phyloP scores from a whole-genome alignment of 2,329 filamentous ascomycete species.

The Claviceps sp. region DNA sequence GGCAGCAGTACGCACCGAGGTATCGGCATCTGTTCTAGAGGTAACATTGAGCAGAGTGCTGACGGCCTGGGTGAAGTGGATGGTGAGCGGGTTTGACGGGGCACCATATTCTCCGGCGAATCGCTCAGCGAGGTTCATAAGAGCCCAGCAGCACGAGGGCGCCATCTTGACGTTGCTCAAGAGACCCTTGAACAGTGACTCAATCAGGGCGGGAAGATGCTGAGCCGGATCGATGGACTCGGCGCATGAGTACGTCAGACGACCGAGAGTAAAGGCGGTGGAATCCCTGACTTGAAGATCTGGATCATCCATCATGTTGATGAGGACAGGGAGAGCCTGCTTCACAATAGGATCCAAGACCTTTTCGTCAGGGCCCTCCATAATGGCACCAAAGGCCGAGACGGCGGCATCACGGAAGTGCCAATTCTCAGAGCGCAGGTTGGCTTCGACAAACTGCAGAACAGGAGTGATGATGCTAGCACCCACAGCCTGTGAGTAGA shows the following conservation, averaged over 20 bases:
- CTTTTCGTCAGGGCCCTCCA: slow-evolving; percentile 94
- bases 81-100: slow-evolving; percentile 66
- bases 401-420: slow-evolving; percentile 89
- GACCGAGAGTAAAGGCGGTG: slow-evolving; percentile 86
- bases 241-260: slow-evolving; percentile 87
- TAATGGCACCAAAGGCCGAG: slow-evolving; percentile 93
- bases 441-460: slow-evolving; percentile 78
- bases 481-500: slow-evolving; percentile 87
- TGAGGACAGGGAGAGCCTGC: slow-evolving; percentile 82
- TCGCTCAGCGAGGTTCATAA: slow-evolving; percentile 95
- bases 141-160: slow-evolving; percentile 93
- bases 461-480: slow-evolving; percentile 75
- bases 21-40: slow-evolving; percentile 68
- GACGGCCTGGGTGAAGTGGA: slow-evolving; percentile 87
- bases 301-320: slow-evolving; percentile 81
- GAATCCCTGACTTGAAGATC: slow-evolving; percentile 90
- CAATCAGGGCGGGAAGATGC: slow-evolving; percentile 75
- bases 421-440: slow-evolving; percentile 87
- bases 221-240: slow-evolving; percentile 76
- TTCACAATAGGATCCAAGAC: slow-evolving; percentile 88
- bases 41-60: slow-evolving; percentile 76
- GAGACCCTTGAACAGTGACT: slow-evolving; percentile 78
- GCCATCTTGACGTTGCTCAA: slow-evolving; percentile 93
- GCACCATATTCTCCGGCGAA: slow-evolving; percentile 80
- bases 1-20: slow-evolving; percentile 80